These are phyloP conservation scores for Albifimbria verrucaria DNA, from an alignment of 2,329 filamentous ascomycete species.

Conservation along the genomic window DNA sequence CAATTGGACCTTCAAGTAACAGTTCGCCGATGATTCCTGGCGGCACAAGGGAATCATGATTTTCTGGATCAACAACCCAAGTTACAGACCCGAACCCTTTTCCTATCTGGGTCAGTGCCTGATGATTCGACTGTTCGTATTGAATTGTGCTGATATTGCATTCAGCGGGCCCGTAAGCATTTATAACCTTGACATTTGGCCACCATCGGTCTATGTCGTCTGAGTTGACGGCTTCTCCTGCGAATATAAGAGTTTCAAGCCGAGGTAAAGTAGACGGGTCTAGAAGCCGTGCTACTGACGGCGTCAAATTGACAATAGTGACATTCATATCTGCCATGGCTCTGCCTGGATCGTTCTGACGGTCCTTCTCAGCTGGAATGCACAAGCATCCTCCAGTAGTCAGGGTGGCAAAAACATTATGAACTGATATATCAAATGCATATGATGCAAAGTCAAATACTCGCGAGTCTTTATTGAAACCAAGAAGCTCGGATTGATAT, in stretches of 20 bases:
- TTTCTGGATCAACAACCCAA: slow-evolving; percentile 20
- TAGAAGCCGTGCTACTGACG: slow-evolving; percentile 41
- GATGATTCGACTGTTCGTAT: too few species aligned
- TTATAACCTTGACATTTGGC: slow-evolving; percentile 16
- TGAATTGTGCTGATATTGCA: slow-evolving; percentile 21
- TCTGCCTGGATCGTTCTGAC: slow-evolving; percentile 42
- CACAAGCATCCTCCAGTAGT: slow-evolving; percentile 43
- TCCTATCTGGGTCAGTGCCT: too few species aligned
- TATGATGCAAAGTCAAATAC: slow-evolving; percentile 18
- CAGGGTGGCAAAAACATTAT: slow-evolving; percentile 11
- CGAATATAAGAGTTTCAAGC: slow-evolving; percentile 39
- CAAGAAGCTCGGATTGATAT: slow-evolving; percentile 2
- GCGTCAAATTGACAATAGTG: slow-evolving; percentile 30
- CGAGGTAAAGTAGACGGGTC: slow-evolving; percentile 36
- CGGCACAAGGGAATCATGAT: slow-evolving; percentile 16
- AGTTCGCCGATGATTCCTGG: slow-evolving; percentile 22
- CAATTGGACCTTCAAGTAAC: slow-evolving; percentile 20
- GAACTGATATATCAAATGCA: slow-evolving; percentile 16
- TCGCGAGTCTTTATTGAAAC: slow-evolving; percentile 10
- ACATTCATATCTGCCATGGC: slow-evolving; percentile 39
- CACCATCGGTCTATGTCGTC: slow-evolving; percentile 29
- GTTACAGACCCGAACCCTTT: slow-evolving; percentile 3
- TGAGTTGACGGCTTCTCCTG: slow-evolving; percentile 43
- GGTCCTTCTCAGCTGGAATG: slow-evolving; percentile 49
- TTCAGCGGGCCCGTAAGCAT: slow-evolving; percentile 4